Percentiles rank a stretch among this genome's conserved stretches.
These are phyloP conservation scores for Populus hybrid DNA, from an alignment of 441 rosid genomes.

Conservation along the genomic window DNA sequence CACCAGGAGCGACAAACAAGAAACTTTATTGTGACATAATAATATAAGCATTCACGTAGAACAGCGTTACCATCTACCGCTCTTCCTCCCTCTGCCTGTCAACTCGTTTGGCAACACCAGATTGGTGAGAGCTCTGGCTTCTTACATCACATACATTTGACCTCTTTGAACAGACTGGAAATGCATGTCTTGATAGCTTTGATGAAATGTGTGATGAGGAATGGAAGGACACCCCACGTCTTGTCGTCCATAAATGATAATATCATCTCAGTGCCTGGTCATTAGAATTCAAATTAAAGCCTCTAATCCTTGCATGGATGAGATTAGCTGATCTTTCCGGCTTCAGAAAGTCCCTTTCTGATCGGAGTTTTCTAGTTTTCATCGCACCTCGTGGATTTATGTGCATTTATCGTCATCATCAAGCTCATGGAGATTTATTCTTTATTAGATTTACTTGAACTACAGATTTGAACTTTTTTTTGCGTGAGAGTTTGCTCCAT, in stretches of 20 bases:
- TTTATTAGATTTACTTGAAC: not conserved
- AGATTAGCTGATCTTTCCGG: not conserved
- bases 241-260: not conserved
- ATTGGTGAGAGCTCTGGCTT: not conserved
- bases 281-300: not conserved
- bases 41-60: no score
- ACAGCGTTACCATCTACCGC: no score
- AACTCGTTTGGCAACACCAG: not conserved
- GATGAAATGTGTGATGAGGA: not conserved
- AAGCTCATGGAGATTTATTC: not conserved
- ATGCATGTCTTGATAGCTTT: not conserved
- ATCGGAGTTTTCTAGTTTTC: not conserved
- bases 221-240: not conserved
- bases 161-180: not conserved
- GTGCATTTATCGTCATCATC: not conserved
- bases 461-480: not conserved
- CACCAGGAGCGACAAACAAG: not conserved
- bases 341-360: not conserved
- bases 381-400: not conserved
- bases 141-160: not conserved
- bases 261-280: not conserved
- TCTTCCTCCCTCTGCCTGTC: no score
- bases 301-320: not conserved
- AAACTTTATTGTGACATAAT: no score
- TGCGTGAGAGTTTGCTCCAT: not conserved